A percentile compares a stretch with the other conserved stretches of the same genome.
These are phyloP conservation scores for Schizosaccharomyces osmophilus DNA, from an alignment of 805 yeast genomes.

Conservation along the genomic window DNA sequence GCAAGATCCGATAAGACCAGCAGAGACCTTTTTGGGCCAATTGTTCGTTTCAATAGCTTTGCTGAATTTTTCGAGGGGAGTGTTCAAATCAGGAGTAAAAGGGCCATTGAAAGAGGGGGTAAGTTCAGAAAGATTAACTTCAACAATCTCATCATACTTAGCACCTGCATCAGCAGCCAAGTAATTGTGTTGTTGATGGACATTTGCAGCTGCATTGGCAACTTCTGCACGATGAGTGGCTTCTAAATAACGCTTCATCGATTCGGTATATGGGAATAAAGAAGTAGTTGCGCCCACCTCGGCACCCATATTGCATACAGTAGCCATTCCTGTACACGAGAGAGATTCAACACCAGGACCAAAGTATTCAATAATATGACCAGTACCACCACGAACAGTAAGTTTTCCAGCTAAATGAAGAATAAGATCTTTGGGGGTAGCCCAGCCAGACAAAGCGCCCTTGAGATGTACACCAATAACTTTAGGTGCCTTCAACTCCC, in stretches of 20 bases:
- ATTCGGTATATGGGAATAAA: slow-evolving; percentile 83
- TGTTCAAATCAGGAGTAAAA: slow-evolving; percentile 91
- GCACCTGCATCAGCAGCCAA: slow-evolving; percentile 78
- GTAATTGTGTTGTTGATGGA: slow-evolving; percentile 27
- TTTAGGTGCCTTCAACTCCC: slow-evolving; percentile 97
- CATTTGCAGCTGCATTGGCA: slow-evolving; percentile 55
- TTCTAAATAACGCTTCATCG: slow-evolving; percentile 63
- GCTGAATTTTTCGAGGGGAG: slow-evolving; percentile 73
- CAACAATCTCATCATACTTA: slow-evolving; percentile 80
- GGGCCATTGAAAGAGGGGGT: slow-evolving; percentile 97
- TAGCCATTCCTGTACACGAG: slow-evolving; percentile 97
- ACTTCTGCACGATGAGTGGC: slow-evolving; percentile 73
- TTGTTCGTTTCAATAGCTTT: slow-evolving; percentile 59
- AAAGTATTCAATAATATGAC: slow-evolving; percentile 83
- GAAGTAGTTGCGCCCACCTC: slow-evolving; percentile 97
- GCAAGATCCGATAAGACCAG: slow-evolving; percentile 93
- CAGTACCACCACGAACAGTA: slow-evolving; percentile 95
- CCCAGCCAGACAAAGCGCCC: slow-evolving; percentile 82
- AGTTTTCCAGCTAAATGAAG: slow-evolving; percentile 78
- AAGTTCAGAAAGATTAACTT: slow-evolving; percentile 64
- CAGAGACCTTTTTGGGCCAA: slow-evolving; percentile 85
- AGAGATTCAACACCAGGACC: slow-evolving; percentile 85
- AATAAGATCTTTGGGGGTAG: slow-evolving; percentile 90
- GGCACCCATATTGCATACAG: slow-evolving; percentile 98
- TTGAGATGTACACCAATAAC: slow-evolving; percentile 83